Conservation (phyloP, 139 green algal species). For the Yamagishiella unicocca region DNA sequence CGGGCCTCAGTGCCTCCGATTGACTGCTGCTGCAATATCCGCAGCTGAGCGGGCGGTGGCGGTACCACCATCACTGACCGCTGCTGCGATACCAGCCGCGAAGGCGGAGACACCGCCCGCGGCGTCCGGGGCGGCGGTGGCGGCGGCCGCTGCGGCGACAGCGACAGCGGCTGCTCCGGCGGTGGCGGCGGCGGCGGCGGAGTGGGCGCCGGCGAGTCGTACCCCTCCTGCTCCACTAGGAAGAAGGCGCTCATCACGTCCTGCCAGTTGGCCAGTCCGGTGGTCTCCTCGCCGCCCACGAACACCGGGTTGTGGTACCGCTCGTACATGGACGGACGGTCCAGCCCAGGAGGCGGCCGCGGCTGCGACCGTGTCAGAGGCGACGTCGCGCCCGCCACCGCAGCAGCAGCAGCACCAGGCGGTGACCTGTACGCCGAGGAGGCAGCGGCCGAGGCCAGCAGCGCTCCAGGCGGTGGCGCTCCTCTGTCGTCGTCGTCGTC, state of each 20-base stretch:
- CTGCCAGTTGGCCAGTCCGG: not conserved
- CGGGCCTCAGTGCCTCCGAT: too few species aligned
- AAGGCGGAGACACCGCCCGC: not conserved
- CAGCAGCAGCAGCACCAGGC: too few species aligned
- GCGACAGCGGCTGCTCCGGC: not conserved
- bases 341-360: not conserved
- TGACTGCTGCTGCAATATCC: too few species aligned
- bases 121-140: not conserved
- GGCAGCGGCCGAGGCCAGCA: too few species aligned
- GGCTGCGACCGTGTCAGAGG: not conserved
- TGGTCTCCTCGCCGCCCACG: not conserved
- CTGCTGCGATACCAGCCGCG: too few species aligned
- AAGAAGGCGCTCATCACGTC: conserved; percentile 30
- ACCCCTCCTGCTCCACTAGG: conserved; percentile 7
- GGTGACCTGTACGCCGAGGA: too few species aligned
- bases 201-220: not conserved
- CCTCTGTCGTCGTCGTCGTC: too few species aligned
- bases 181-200: not conserved
- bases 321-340: conserved; percentile 24
- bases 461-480: too few species aligned
- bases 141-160: not conserved
- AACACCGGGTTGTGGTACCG: conserved; percentile 27
- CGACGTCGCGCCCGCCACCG: not conserved
- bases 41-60: too few species aligned
- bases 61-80: too few species aligned